Conservation (phyloP, 352 stramenopile species). For the Phytophthora ramorum region DNA sequence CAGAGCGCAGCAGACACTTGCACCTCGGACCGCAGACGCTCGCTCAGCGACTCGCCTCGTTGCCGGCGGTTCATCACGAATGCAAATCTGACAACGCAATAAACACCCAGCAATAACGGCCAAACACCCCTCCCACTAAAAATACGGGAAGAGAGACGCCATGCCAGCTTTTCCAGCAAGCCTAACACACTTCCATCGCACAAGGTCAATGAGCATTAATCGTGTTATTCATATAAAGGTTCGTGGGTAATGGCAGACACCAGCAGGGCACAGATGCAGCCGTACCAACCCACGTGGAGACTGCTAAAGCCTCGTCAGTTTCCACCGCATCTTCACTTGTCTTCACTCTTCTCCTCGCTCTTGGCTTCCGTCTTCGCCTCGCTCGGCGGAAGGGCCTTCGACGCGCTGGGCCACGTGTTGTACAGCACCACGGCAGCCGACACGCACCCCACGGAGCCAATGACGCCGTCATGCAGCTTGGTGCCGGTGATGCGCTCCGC, state of each 20-base stretch:
- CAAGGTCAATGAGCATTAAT: conserved; percentile 20
- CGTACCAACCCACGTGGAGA: conserved; percentile 4
- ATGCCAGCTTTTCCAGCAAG: conserved; percentile 5
- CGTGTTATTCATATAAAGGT: conserved; percentile 23
- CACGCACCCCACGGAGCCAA: conserved; percentile 79
- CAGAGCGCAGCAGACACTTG: conserved; percentile 38
- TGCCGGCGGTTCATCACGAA: conserved; percentile 27
- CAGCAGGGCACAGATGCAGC: conserved; percentile 10
- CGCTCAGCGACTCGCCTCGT: conserved; percentile 52
- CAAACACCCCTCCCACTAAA: conserved; percentile 5
- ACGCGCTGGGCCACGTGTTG: conserved; percentile 76
- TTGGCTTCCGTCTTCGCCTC: conserved; percentile 20
- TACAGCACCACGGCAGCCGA: conserved; percentile 87
- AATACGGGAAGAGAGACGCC: conserved; percentile 5
- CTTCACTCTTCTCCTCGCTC: conserved; percentile 15
- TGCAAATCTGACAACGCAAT: background rate
- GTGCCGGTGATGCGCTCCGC: conserved; percentile 78
- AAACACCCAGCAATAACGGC: conserved; percentile 13
- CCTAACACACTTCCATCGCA: conserved; percentile 9
- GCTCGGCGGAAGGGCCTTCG: conserved; percentile 28
- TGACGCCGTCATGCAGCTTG: conserved; percentile 88
- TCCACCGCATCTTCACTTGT: conserved; percentile 11
- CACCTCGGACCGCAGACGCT: conserved; percentile 55
- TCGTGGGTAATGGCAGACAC: background rate
- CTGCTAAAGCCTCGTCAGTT: background rate